Evolutionary conservation across 192 early-diverging fungal genomes (phyloP), one percentile per base, ranked within the genome.

Genomic region (Entomortierella parvispora): DNA sequence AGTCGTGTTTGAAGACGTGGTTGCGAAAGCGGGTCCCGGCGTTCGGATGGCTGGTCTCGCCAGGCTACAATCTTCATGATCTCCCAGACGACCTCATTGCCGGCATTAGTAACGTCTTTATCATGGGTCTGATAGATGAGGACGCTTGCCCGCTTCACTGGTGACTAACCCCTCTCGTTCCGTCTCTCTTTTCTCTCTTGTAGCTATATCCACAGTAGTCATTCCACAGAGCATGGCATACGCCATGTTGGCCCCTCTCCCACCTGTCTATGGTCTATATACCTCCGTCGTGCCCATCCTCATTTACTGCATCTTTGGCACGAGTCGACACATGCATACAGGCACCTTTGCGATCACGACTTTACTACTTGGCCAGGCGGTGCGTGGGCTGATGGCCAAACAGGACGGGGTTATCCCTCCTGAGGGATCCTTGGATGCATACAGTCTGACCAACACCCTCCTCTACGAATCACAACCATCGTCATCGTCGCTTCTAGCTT

Each of bases 171-270:
- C 34, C 55, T n/a, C 8, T 37, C 15, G 23, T 26, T 43, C 37
- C 0, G 0, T 25, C 34, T 54, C 3, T 32, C 14, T 47, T 37
- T 43, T 4, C 46, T 40, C 17, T 5, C 23, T 37, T 26, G 50
- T 26, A 80, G 79, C 79, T 34, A 71, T 80, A 40, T 80, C 79
- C 3, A 80, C 79, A 45, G 69, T 81, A 22, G 80, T 81, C 32
- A 78, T 81, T 37, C 80, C 80, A 47, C 80, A 81, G 37, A 78
- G 80, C 55, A 81, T 81, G 81, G 81, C 81, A 20, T 82, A 82
- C 68, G 81, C 81, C 9, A 80, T 71, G 71, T 57, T 82, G n/a
- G 81, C 81, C 20, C 65, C 68, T 4, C 51, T 82, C 45, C 81
- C 81, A 17, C 80, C 81, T 25, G 81, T 80, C 12, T 81, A 81